Base-by-base conservation (phyloP, 2,329 filamentous ascomycete species). In the Pseudopyrenochaeta lycopersici region DNA sequence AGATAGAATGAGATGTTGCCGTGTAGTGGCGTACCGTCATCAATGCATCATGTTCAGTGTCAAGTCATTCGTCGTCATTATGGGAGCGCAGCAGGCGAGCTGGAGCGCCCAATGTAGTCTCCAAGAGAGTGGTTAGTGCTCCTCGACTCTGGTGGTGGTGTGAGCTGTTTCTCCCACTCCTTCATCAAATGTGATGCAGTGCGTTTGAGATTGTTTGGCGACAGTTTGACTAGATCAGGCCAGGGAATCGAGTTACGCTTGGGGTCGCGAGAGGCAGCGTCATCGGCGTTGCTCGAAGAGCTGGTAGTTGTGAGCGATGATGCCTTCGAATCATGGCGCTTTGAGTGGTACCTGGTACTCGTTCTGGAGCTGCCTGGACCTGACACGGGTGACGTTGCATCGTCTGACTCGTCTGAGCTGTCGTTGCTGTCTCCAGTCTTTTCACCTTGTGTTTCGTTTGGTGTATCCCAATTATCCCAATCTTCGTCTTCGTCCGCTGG, bases 111-210 rank as follows among this genome's bases (percentile, higher is more conserved):
- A 50, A 75, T 64, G 60, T 74, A 75, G 50, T 75, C 73, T 32
- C 72, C 73, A 45, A 68, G 70, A 15, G 67, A 62, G 48, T 73
- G 71, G 48, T 59, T 68, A 7, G 64, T 46, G 21, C 64, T 63
- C 39, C 72, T 56, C 15, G 72, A 69, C 61, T 75, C 71, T 2
- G 73, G 67, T 7, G 73, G 70, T 7, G 86, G 81, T 2, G 84
- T 86, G 12, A 93, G 79, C 62, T 85, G 90, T 74, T 87, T 91
- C 78, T 98, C 94, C 91, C 92, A 96, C 71, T 97, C 92, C 60
- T 88, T 90, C 86, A 97, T 92, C 52, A 97, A 82, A 58, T 89
- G 90, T 31, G 88, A 90, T n/a, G 93, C 91, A 1, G 91, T 94
- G 32, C 87, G 85, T 72, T 92, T 91, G 63, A 97, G 79, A 66